These are phyloP conservation scores for Orobanche coerulescens DNA, from an alignment of 257 asterid genomes.

Conservation along the genomic window DNA sequence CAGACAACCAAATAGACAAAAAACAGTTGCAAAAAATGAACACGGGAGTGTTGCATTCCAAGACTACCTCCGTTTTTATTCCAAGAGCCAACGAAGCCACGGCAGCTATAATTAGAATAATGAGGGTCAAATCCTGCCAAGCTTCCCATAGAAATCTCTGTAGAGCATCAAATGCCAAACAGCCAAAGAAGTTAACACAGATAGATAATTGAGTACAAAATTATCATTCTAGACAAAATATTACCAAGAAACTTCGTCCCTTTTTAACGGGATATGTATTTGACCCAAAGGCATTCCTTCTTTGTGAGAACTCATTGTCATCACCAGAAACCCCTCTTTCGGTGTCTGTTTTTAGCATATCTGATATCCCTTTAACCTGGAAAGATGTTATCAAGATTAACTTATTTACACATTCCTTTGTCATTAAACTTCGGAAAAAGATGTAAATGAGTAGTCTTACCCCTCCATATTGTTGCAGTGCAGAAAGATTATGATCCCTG, in stretches of 20 bases:
- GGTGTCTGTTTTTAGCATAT: constrained; percentile 51
- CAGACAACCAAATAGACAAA: background rate
- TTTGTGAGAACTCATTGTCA: constrained; percentile 41
- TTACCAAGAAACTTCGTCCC: constrained; percentile 80
- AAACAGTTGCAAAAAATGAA: background rate
- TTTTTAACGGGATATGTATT: constrained; percentile 85
- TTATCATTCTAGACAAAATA: constrained; percentile 5
- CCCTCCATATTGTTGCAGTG: constrained; percentile 80
- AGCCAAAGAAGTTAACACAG: constrained; percentile 12
- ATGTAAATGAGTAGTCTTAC: constrained; percentile 33
- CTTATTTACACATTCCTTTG: background rate
- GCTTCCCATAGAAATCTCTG: constrained; percentile 95
- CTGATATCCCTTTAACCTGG: constrained; percentile 69
- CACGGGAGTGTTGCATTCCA: background rate
- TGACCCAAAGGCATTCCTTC: constrained; percentile 65
- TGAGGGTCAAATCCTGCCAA: constrained; percentile 92
- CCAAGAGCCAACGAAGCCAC: constrained; percentile 80
- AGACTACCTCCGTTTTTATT: constrained; percentile 67
- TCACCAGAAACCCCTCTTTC: constrained; percentile 59
- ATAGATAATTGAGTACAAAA: constrained; percentile 4
- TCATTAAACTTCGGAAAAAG: background rate
- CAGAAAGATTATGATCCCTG: constrained; percentile 58
- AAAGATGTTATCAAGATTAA: constrained; percentile 12
- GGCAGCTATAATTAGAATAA: constrained; percentile 82
- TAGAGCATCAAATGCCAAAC: constrained; percentile 12